Evolutionary conservation across 345 rosid species (phyloP), one percentile per base, ranked within the genome.

Genomic region (Linum tenue): DNA sequence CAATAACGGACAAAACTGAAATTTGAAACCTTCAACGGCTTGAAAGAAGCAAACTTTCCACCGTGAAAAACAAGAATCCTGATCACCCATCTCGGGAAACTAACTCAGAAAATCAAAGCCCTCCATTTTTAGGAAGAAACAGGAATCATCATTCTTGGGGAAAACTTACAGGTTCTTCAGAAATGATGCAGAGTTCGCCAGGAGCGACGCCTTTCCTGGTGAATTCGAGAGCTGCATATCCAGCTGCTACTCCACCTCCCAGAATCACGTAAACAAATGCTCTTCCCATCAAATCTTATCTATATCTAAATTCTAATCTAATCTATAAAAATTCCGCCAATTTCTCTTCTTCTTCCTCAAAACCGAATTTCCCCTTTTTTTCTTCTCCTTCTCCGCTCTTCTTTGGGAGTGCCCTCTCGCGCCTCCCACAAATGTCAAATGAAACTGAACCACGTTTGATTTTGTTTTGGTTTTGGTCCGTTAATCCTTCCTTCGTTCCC

Each of bases 171-270:
- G 97, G 83, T 78, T 90, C 99, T 63, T 94, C 92, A 59, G 96
- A 94, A 67, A 94, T 82, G 73, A 94, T 88, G 69, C 97, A 94
- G 69, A 90, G 97, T 73, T 94, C 89, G 65, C 95, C 97, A 57
- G 80, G 85, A 59, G 92, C 59, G 69, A 94, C 82, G 22, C 96
- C 92, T 80, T 75, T 73, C 69, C 76, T 79, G n/a, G 90, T 76
- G 83, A 90, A 86, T 79, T 94, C 97, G 69, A 94, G 89, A 70
- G 96, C 96, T 43, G 99, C 96, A 76, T 90, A 94, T 5, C 99
- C 99, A 75, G 96, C 95, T 41, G 95, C 86, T 5, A 94, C 99
- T 31, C 97, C 99, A 62, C 99, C 99, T 42, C 99, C 99, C 1
- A 94, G 76, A 65, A 90, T 90, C 64, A 94, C 99, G 77, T 88